Evolutionary conservation across 2,329 filamentous ascomycete genomes (phyloP).

Genomic region (Exserohilum rostratum): DNA sequence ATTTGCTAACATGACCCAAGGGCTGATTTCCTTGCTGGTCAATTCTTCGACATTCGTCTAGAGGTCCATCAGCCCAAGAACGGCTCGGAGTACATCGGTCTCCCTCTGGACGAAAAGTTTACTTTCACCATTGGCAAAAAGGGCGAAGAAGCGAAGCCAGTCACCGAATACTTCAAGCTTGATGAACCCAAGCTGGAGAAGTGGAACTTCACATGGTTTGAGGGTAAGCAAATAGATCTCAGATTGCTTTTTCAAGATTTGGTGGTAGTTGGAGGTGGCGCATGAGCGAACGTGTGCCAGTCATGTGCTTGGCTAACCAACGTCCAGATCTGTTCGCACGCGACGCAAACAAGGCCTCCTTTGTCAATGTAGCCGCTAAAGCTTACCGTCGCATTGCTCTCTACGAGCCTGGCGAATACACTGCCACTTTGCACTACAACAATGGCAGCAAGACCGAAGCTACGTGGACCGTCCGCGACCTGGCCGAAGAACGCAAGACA

Average conservation of each 20-base stretch:
- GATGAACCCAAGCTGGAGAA: slow-evolving; percentile 75
- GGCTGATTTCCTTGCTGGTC: slow-evolving; percentile 81
- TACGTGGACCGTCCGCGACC: slow-evolving; percentile 76
- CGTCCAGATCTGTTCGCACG: slow-evolving; percentile 71
- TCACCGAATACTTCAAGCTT: slow-evolving; percentile 71
- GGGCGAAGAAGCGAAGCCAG: slow-evolving; percentile 59
- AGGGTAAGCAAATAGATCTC: slow-evolving; percentile 58
- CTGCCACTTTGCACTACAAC: slow-evolving; percentile 77
- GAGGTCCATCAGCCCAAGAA: slow-evolving; percentile 83
- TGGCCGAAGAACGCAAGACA: slow-evolving; percentile 72
- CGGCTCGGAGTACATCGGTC: slow-evolving; percentile 76
- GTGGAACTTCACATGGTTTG: slow-evolving; percentile 85
- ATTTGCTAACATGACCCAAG: slow-evolving; percentile 38
- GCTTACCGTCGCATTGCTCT: slow-evolving; percentile 77
- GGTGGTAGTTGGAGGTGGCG: too few relatives aligned
- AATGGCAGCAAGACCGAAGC: slow-evolving; percentile 73
- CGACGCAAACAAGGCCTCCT: slow-evolving; percentile 69
- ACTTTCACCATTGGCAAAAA: slow-evolving; percentile 75
- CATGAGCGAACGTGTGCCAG: background rate
- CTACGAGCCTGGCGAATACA: slow-evolving; percentile 80
- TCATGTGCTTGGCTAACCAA: background rate
- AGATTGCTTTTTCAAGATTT: background rate
- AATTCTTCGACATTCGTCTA: slow-evolving; percentile 82
- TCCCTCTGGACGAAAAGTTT: slow-evolving; percentile 75
- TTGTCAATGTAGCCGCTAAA: slow-evolving; percentile 82